Conservation (phyloP, 2,329 filamentous ascomycete genomes). For the Talaromyces sp. region DNA sequence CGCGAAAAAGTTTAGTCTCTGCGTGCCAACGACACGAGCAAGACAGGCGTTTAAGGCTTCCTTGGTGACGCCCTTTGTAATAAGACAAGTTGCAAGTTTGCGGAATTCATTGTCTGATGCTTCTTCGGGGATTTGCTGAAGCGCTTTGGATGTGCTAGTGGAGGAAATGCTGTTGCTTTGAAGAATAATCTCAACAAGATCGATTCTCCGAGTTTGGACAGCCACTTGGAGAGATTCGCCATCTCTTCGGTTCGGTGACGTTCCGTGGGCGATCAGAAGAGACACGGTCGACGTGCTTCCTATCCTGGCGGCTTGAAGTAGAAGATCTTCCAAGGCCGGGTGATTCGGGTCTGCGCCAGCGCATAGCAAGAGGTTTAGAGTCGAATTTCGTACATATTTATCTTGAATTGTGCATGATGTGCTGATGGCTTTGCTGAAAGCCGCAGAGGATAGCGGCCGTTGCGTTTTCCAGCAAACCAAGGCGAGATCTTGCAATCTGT, state of each 20-base stretch:
- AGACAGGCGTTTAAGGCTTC: neutral
- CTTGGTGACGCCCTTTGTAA: neutral
- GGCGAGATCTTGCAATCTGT: neutral
- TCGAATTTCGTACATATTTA: neutral
- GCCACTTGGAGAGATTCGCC: neutral
- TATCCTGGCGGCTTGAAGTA: neutral
- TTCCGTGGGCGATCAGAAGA: neutral
- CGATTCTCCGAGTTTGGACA: neutral
- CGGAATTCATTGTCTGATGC: neutral
- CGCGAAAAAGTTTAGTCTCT: neutral
- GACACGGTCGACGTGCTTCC: neutral
- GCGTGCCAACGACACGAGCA: neutral
- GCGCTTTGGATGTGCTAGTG: neutral
- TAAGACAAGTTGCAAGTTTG: neutral
- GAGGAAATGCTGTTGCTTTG: neutral
- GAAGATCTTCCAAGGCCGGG: constrained; percentile 1
- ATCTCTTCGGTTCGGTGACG: neutral
- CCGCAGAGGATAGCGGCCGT: neutral
- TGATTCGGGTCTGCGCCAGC: neutral
- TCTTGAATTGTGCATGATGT: neutral
- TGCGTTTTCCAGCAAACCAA: constrained; percentile 1
- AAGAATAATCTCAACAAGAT: neutral
- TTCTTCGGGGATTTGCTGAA: neutral
- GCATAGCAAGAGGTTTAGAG: neutral
- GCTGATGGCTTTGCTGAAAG: neutral